These are phyloP conservation scores for Artemisia tridentata DNA, from an alignment of 129 eudicot species.

Conservation along the genomic window DNA sequence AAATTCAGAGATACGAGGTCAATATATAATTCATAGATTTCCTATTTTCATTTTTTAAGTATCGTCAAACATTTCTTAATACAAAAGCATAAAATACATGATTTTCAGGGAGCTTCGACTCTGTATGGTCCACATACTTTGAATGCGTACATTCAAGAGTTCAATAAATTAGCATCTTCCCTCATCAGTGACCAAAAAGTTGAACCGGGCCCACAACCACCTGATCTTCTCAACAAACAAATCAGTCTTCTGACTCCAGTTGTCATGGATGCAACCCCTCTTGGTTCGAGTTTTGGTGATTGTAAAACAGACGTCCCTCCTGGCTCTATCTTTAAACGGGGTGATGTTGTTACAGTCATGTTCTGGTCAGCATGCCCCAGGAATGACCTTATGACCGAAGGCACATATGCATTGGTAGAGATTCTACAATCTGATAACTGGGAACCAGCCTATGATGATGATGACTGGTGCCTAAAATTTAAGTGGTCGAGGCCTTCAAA, in stretches of 20 bases:
- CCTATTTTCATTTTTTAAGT: no score
- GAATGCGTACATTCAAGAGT: slow-evolving; percentile 53
- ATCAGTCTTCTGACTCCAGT: slow-evolving; percentile 52
- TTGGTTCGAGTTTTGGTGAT: slow-evolving; percentile 45
- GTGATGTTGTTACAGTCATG: slow-evolving; percentile 35
- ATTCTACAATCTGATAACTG: slow-evolving; percentile 32
- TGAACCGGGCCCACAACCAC: slow-evolving; percentile 51
- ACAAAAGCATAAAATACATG: neutral
- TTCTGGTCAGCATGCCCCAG: slow-evolving; percentile 69
- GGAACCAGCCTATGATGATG: slow-evolving; percentile 52
- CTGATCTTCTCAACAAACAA: slow-evolving; percentile 52
- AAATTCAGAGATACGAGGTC: slow-evolving; percentile 62
- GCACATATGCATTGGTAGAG: slow-evolving; percentile 56
- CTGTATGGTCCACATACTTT: slow-evolving; percentile 60
- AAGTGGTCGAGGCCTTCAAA: slow-evolving; percentile 56
- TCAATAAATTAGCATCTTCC: slow-evolving; percentile 42
- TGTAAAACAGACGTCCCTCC: slow-evolving; percentile 36
- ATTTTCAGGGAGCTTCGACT: slow-evolving; percentile 57
- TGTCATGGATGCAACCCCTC: slow-evolving; percentile 47
- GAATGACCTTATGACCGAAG: slow-evolving; percentile 59
- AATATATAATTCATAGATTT: no score
- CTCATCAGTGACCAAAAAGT: slow-evolving; percentile 30
- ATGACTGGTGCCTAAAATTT: slow-evolving; percentile 48
- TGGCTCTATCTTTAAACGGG: slow-evolving; percentile 39
- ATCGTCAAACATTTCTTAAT: no score